Conservation (phyloP, 1,284 basidiomycete species). For the Ceratorhiza oryzae-sativae region DNA sequence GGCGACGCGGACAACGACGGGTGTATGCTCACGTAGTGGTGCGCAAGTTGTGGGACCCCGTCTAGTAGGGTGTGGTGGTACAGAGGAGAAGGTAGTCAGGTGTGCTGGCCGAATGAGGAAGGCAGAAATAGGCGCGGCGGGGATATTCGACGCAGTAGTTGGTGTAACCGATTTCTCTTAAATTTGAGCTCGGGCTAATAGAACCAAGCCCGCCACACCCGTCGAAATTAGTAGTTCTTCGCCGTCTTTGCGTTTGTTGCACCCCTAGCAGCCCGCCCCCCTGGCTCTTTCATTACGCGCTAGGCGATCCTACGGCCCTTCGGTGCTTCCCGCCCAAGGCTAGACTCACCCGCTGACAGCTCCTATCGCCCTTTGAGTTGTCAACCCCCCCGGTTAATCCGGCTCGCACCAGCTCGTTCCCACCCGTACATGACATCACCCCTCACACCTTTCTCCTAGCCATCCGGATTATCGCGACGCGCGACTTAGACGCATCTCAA, state of each 20-base stretch:
- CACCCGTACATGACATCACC: slow-evolving; percentile 11
- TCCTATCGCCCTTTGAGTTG: slow-evolving; percentile 6
- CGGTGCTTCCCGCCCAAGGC: slow-evolving; percentile 17
- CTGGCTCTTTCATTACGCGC: slow-evolving; percentile 9
- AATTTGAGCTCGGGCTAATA: slow-evolving; percentile 28
- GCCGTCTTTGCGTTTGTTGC: slow-evolving; percentile 18
- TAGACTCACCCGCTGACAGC: slow-evolving; percentile 31
- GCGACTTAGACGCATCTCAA: background rate
- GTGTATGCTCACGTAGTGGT: slow-evolving; percentile 24
- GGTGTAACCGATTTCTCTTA: slow-evolving; percentile 16
- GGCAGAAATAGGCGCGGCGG: background rate
- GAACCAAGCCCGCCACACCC: slow-evolving; percentile 33
- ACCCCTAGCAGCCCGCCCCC: slow-evolving; percentile 1
- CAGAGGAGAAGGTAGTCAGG: slow-evolving; percentile 13
- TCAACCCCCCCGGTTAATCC: slow-evolving; percentile 23
- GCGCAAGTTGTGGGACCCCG: slow-evolving; percentile 13
- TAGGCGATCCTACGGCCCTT: background rate
- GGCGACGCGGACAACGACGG: background rate
- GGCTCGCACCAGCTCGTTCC: background rate
- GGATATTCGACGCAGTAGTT: slow-evolving; percentile 9
- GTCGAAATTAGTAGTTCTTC: slow-evolving; percentile 31
- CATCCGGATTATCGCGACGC: background rate
- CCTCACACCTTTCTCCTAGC: background rate
- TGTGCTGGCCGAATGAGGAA: slow-evolving; percentile 15
- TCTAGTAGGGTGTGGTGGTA: slow-evolving; percentile 32